Evolutionary conservation across 2,329 filamentous ascomycete genomes (phyloP).

Genomic region (Colletotrichum musae): DNA sequence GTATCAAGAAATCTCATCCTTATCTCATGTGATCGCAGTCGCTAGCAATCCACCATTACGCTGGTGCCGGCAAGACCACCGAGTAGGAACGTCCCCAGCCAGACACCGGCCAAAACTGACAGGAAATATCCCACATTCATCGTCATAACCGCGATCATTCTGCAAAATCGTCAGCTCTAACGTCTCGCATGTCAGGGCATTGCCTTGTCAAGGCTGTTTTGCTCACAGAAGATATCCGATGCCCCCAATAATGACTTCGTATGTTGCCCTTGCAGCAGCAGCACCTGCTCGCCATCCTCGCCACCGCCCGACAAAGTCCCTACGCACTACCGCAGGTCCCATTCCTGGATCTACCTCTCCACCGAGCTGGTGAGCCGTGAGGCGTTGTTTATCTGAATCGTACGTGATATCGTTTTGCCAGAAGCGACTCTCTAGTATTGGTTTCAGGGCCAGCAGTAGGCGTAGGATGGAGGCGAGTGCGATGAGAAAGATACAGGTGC

Average conservation of each 20-base stretch:
- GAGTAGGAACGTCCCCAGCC: conserved; percentile 73
- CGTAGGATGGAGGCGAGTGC: conserved; percentile 80
- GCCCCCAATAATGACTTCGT: conserved; percentile 70
- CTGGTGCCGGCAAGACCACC: conserved; percentile 19
- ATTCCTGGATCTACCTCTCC: conserved; percentile 4
- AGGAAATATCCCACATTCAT: conserved; percentile 89
- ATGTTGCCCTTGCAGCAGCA: conserved; percentile 39
- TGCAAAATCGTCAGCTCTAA: conserved; percentile 51
- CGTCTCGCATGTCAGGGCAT: not conserved
- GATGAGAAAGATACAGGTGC: conserved; percentile 92
- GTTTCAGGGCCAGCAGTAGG: conserved; percentile 80
- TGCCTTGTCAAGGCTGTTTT: too few relatives aligned
- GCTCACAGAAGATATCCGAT: conserved; percentile 90
- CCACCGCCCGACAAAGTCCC: conserved; percentile 26
- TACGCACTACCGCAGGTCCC: not conserved
- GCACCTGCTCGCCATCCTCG: conserved; percentile 39
- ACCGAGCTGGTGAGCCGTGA: not conserved
- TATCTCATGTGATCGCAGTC: not conserved
- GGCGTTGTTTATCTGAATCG: conserved; percentile 6
- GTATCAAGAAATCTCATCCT: not conserved
- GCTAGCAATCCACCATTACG: not conserved
- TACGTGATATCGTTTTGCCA: conserved; percentile 32
- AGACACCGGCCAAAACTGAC: conserved; percentile 82
- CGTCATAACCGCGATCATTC: conserved; percentile 94
- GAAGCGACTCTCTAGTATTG: conserved; percentile 70